phyloP scores from a whole-genome alignment of 352 stramenopile species.

The Phytopythium chamaehyphon region DNA sequence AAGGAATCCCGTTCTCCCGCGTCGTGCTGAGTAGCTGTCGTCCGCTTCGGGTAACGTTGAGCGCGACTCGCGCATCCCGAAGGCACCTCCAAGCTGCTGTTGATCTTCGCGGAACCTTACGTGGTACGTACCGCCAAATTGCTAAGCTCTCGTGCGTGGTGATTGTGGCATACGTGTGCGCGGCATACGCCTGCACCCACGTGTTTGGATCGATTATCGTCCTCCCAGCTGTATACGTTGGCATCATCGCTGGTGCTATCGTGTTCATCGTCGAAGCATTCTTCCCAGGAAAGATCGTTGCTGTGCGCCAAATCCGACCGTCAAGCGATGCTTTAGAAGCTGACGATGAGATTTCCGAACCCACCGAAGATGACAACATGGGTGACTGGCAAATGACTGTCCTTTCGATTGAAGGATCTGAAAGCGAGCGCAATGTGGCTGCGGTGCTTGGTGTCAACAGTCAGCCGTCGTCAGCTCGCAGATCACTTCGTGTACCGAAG shows the following conservation, averaged over 20 bases:
- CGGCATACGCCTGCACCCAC: constrained; percentile 44
- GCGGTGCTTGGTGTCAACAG: not conserved
- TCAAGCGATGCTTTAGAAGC: not conserved
- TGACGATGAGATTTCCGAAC: not conserved
- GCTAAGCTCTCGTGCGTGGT: constrained; percentile 59
- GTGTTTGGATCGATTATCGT: constrained; percentile 46
- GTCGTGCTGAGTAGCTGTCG: constrained; percentile 49
- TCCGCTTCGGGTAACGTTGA: constrained; percentile 50
- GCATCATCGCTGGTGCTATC: constrained; percentile 25
- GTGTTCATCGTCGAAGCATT: constrained; percentile 64
- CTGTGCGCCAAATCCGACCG: constrained; percentile 16
- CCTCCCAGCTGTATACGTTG: constrained; percentile 50
- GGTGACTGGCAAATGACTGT: constrained; percentile 66
- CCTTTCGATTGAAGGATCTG: constrained; percentile 50
- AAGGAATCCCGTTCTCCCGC: constrained; percentile 45
- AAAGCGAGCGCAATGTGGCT: constrained; percentile 27
- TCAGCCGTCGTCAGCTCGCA: not conserved
- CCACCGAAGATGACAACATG: constrained; percentile 9
- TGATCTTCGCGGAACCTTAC: constrained; percentile 44
- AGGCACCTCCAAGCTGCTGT: constrained; percentile 16
- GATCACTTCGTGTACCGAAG: constrained; percentile 34
- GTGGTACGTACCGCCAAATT: constrained; percentile 57
- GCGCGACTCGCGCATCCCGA: constrained; percentile 22
- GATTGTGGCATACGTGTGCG: constrained; percentile 45
- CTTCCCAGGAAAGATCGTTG: constrained; percentile 44